A percentile compares a stretch with the other conserved stretches of the same genome.
These are phyloP conservation scores for Hordeum marinum DNA, from an alignment of 176 grass and related monocot species.

Conservation along the genomic window DNA sequence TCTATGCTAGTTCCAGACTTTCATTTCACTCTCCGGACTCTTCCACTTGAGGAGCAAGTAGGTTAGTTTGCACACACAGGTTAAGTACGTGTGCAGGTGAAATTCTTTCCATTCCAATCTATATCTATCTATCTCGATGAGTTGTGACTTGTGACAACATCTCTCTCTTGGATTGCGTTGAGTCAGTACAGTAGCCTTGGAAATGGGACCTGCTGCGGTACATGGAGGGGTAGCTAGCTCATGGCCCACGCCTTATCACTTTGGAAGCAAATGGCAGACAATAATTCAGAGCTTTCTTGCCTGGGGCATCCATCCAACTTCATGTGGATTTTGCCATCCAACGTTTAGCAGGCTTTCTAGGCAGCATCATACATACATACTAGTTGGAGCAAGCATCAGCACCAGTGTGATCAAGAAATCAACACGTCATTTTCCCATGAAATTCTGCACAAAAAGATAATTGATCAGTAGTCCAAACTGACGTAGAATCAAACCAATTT, in stretches of 20 bases:
- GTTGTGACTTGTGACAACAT: no score
- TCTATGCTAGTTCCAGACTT: neutral
- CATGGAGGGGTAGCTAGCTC: neutral
- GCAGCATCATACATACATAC: no score
- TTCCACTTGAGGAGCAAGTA: neutral
- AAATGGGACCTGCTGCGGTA: neutral
- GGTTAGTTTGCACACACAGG: no score
- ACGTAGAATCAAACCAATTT: no score
- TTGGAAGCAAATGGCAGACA: conserved; percentile 9
- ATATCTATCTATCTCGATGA: no score
- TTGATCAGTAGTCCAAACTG: no score
- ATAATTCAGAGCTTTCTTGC: conserved; percentile 20
- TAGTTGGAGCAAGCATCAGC: no score
- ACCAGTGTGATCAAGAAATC: no score
- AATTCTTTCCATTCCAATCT: neutral
- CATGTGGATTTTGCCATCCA: neutral
- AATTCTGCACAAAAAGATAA: no score
- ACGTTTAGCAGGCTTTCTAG: no score
- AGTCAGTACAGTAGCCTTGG: neutral
- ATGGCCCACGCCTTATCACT: conserved; percentile 20
- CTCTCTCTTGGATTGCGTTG: neutral
- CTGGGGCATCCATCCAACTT: neutral
- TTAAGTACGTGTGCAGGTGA: neutral
- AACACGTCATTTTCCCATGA: no score
- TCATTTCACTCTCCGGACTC: neutral